Evolutionary conservation across 129 eudicot species (phyloP).

Genomic region (Pittosporum tobira): DNA sequence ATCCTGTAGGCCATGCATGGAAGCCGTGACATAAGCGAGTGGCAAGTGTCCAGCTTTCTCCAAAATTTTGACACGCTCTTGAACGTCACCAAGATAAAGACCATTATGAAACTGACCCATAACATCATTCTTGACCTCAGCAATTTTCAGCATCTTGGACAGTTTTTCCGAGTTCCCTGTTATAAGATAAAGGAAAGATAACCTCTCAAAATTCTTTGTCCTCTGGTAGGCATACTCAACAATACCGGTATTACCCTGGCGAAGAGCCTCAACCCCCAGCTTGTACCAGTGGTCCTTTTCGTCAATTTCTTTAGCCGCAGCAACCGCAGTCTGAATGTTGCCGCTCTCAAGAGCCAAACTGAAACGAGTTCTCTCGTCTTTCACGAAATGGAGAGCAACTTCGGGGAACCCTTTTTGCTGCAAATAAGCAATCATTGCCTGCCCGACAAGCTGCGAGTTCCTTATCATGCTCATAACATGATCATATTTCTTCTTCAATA

Average conservation of each 20-base stretch:
- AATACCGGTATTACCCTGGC: constrained; percentile 21
- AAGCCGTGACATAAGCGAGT: constrained; percentile 15
- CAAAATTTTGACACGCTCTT: constrained; percentile 19
- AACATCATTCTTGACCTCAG: constrained; percentile 15
- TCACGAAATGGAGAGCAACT: constrained; percentile 20
- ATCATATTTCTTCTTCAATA: constrained; percentile 12
- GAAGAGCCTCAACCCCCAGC: constrained; percentile 19
- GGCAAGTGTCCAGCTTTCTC: constrained; percentile 18
- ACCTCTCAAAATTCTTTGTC: constrained; percentile 16
- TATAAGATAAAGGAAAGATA: constrained; percentile 19
- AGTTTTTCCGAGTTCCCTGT: constrained; percentile 17
- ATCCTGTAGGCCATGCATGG: constrained; percentile 13
- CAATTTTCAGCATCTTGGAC: constrained; percentile 18
- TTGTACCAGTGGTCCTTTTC: constrained; percentile 20
- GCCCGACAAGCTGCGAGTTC: constrained; percentile 15
- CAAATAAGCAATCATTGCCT: constrained; percentile 19
- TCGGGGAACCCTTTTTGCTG: constrained; percentile 20
- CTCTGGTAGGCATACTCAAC: constrained; percentile 20
- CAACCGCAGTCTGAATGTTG: constrained; percentile 20
- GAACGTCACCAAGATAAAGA: constrained; percentile 12
- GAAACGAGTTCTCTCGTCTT: constrained; percentile 19
- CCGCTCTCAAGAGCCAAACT: constrained; percentile 18
- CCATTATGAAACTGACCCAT: constrained; percentile 23
- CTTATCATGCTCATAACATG: constrained; percentile 21
- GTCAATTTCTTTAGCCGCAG: constrained; percentile 17